Percentiles rank a stretch among this genome's conserved stretches.
Evolutionary conservation across 257 asterid species (phyloP).

Genomic region (Fraxinus excelsior): DNA sequence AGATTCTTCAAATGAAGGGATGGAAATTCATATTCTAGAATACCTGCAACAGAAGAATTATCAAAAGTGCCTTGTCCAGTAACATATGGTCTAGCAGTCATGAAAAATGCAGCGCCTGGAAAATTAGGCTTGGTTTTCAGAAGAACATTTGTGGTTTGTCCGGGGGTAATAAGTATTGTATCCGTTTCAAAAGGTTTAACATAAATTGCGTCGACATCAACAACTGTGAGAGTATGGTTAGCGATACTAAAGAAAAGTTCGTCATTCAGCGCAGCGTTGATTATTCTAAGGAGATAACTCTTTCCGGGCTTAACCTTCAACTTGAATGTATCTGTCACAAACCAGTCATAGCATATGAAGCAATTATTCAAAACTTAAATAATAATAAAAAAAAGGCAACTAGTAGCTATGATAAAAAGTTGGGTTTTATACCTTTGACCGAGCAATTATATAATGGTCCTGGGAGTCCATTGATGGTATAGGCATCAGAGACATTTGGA

Average conservation of each 20-base stretch:
- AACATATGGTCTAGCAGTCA: slow-evolving; percentile 40
- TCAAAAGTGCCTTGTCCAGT: slow-evolving; percentile 47
- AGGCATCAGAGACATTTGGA: slow-evolving; percentile 52
- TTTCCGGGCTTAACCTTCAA: slow-evolving; percentile 36
- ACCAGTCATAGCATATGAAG: not conserved
- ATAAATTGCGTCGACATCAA: slow-evolving; percentile 48
- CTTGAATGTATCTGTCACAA: slow-evolving; percentile 38
- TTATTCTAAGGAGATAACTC: slow-evolving; percentile 43
- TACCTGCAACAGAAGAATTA: slow-evolving; percentile 41
- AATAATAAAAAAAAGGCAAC: not conserved
- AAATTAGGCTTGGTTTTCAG: slow-evolving; percentile 31
- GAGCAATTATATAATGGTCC: slow-evolving; percentile 51
- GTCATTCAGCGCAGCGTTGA: slow-evolving; percentile 49
- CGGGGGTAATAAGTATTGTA: slow-evolving; percentile 38
- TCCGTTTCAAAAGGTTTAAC: slow-evolving; percentile 44
- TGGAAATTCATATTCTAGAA: slow-evolving; percentile 35
- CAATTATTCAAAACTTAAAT: not conserved
- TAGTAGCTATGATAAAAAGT: not conserved
- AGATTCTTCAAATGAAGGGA: slow-evolving; percentile 23
- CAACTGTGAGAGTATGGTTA: slow-evolving; percentile 41
- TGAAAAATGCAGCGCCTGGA: slow-evolving; percentile 34
- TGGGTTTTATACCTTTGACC: slow-evolving; percentile 28
- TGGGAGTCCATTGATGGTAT: slow-evolving; percentile 51
- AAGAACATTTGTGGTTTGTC: slow-evolving; percentile 49
- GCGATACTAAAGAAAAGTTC: slow-evolving; percentile 57